Evolutionary conservation across 148 eudicot species (phyloP), one percentile per base, ranked within the genome.

Genomic region (Chenopodium formosanum): DNA sequence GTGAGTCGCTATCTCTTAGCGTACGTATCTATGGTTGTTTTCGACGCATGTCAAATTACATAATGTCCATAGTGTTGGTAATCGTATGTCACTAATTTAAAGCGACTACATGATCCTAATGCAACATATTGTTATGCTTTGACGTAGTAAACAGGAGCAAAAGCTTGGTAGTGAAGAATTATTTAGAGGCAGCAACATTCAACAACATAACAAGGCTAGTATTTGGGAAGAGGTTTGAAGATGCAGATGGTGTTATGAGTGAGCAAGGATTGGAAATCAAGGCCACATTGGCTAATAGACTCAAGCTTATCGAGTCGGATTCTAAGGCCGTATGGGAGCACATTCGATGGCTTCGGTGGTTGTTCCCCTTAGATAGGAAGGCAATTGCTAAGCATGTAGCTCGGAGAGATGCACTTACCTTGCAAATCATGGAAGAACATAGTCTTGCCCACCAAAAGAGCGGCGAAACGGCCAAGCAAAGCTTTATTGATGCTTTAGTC

Each of bases 121-220:
- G 12, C 56, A 40, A 64, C 12, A 79, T 10, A 2, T 69, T 79
- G 66, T 4, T 17, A 69, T 23, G 46, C 8, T 62, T 70, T 70
- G 72, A 75, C 31, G 34, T 82, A 88, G 90, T 81, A 78, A 83
- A 76, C 79, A 47, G 78, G 17, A 82, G 88, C 22, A 85, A 85
- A 83, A 79, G 81, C 81, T 73, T 85, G 10, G 7, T 66, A 25
- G 64, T 83, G 70, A 88, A 71, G 85, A 83, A 81, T 64, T 83
- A 88, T 84, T 46, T 88, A 14, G 83, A 76, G 48, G 52, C 76
- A 72, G 84, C 84, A 29, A 74, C 88, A 71, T 85, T 88, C 83
- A 88, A 88, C 83, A 85, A 88, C 83, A 88, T 85, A 34, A 88
- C 90, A 79, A 88, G 90, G 75, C 80, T 88, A 22, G 80, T 86